Evolutionary conservation across 2,329 filamentous ascomycete species (phyloP).

Genomic region (Epichloe glyceriae): DNA sequence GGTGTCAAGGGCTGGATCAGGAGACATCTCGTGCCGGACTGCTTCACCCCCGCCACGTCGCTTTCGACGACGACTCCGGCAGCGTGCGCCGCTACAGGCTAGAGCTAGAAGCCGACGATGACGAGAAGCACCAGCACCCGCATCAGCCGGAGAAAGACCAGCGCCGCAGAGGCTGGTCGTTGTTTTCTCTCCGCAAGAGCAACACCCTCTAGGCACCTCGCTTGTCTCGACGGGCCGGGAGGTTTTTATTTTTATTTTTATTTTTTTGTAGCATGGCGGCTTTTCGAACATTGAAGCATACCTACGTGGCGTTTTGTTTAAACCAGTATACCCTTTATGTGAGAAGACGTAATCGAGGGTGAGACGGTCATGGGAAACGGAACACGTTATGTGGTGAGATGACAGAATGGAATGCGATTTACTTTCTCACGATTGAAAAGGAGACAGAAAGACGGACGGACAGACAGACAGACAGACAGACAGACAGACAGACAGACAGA

Average conservation of each 20-base stretch:
- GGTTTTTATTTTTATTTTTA: not conserved
- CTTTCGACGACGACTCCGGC: conserved; percentile 49
- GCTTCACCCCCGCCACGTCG: conserved; percentile 41
- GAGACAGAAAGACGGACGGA: too few relatives aligned
- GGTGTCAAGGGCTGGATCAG: conserved; percentile 49
- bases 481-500: too few relatives aligned
- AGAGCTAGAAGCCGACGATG: conserved; percentile 35
- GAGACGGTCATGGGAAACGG: too few relatives aligned
- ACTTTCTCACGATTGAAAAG: too few relatives aligned
- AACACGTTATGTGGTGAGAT: too few relatives aligned
- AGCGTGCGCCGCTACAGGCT: conserved; percentile 51
- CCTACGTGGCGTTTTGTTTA: too few relatives aligned
- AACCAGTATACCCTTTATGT: not conserved
- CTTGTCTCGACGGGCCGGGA: too few relatives aligned
- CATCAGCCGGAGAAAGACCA: conserved; percentile 6
- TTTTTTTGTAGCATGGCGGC: conserved; percentile 9
- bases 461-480: too few relatives aligned
- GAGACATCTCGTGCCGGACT: conserved; percentile 45
- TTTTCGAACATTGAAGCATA: conserved; percentile 3
- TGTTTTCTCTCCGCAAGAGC: conserved; percentile 18
- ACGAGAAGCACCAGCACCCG: conserved; percentile 12
- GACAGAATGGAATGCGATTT: too few relatives aligned
- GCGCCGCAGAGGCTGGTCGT: conserved; percentile 16
- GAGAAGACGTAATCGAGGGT: too few relatives aligned
- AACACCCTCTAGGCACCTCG: conserved; percentile 1